phyloP scores from a whole-genome alignment of 2,329 filamentous ascomycete species.

The Tolypocladium tropicale region DNA sequence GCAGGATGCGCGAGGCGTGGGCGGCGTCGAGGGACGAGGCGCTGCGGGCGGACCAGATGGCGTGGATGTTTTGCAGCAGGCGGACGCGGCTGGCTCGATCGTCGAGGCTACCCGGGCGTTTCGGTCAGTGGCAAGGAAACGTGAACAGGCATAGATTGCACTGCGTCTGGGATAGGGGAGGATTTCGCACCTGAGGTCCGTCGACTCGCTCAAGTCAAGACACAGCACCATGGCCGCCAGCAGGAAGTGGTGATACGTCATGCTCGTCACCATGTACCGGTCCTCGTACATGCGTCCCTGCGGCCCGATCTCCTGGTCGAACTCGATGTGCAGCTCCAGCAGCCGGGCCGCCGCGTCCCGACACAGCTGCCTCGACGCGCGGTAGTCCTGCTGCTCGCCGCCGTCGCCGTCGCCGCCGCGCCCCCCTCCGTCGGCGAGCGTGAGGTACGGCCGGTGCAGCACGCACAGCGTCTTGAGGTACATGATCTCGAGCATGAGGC shows the following conservation, averaged over 20 bases:
- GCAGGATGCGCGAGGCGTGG: constrained; percentile 31
- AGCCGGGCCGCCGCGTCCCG: constrained; percentile 32
- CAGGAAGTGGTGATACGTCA: constrained; percentile 46
- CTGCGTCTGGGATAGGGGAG: neutral
- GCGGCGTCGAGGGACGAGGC: constrained; percentile 28
- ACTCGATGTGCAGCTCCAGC: constrained; percentile 35
- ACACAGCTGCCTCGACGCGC: constrained; percentile 28
- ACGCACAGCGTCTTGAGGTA: constrained; percentile 39
- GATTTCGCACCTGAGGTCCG: constrained; percentile 25
- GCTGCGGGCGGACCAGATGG: constrained; percentile 31
- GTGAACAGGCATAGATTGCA: neutral
- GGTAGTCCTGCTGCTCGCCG: constrained; percentile 20
- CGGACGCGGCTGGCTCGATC: constrained; percentile 24
- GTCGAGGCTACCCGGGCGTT: constrained; percentile 8
- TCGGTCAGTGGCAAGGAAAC: neutral
- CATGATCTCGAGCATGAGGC: constrained; percentile 37
- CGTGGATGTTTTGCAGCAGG: constrained; percentile 27
- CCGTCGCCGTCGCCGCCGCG: no score
- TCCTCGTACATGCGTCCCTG: constrained; percentile 42
- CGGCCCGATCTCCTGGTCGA: constrained; percentile 32
- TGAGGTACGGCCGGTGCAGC: constrained; percentile 37
- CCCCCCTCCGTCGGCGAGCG: constrained; percentile 11
- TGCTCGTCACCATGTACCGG: constrained; percentile 40
- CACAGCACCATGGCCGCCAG: constrained; percentile 51
- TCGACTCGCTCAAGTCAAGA: constrained; percentile 34